Evolutionary conservation across 441 rosid species (phyloP), one percentile per base, ranked within the genome.

Genomic region (Erysimum cheiri): DNA sequence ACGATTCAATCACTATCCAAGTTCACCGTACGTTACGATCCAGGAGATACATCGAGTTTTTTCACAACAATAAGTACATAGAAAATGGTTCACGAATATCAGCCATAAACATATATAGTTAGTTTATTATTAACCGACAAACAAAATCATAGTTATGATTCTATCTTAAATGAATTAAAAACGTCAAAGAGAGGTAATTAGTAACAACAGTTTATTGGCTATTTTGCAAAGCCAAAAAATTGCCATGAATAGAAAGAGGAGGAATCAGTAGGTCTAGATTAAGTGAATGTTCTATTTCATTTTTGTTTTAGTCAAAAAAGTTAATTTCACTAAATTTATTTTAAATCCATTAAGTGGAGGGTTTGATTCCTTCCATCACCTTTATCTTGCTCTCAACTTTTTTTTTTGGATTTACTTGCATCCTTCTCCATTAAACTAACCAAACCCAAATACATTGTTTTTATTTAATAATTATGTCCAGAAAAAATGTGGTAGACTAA

Each of bases 301-400:
- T 33, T 73, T 46, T 24, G 56, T 36, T 54, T 19, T 68, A 63
- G 78, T 69, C 74, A 62, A 62, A 33, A 74, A 68, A 47, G 70
- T 60, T 74, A 67, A 67, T 63, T 69, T 56, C 48, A 40, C 41
- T 56, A 56, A 56, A 41, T 28, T 62, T 46, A 40, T 55, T 69
- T 69, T 19, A 61, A 69, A 39, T 22, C 43, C 55, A 39, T 44
- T 69, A 22, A 75, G 79, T 70, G 79, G 75, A 63, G 43, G 79
- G 67, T 70, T 70, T 69, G 79, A 75, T 70, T 75, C 75, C 62
- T 64, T 62, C 54, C 60, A 74, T 69, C 70, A 62, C 59, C 78
- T 74, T 75, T 75, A 75, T 70, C 74, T 75, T 55, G n/a, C 71
- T 4, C 47, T 48, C 52, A 41, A 55, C 66, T 59, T 33, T 14